Percentiles rank a stretch among this genome's conserved stretches.
Conservation (phyloP, 2,329 filamentous ascomycete genomes). For the Calonectria ilicicola region DNA sequence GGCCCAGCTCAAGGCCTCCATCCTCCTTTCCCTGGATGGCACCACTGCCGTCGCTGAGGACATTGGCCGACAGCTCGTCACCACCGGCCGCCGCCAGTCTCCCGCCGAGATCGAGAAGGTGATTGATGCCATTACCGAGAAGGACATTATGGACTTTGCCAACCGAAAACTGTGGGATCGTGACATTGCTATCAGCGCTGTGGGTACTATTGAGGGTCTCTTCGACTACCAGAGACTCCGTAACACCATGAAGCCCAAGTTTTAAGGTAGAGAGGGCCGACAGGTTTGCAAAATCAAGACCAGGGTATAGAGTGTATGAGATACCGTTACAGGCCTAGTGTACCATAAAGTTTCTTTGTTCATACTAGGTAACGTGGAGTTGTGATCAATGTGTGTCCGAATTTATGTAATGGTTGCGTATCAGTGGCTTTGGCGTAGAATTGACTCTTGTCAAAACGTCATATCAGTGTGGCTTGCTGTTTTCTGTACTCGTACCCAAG, state of each 20-base stretch:
- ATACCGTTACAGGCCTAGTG: constrained; percentile 65
- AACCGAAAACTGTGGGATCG: constrained; percentile 97
- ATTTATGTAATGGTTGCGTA: constrained; percentile 6
- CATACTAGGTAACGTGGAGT: constrained; percentile 48
- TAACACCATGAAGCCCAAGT: constrained; percentile 89
- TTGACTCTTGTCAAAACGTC: not conserved
- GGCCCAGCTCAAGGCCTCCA: constrained; percentile 98
- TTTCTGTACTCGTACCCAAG: too few species aligned
- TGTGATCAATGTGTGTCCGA: constrained; percentile 44
- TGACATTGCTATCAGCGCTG: constrained; percentile 92
- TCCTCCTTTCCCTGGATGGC: constrained; percentile 96
- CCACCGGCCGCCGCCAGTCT: constrained; percentile 90
- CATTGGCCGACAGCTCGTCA: constrained; percentile 98
- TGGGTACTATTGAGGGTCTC: constrained; percentile 90
- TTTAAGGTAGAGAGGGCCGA: constrained; percentile 53
- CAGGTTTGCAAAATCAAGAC: constrained; percentile 51
- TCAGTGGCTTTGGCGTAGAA: not conserved
- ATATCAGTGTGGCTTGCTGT: not conserved
- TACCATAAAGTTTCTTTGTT: constrained; percentile 64
- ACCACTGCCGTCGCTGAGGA: constrained; percentile 98
- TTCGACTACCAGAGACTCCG: constrained; percentile 84
- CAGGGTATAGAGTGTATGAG: constrained; percentile 68
- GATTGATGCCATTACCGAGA: constrained; percentile 89
- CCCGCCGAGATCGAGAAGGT: constrained; percentile 95
- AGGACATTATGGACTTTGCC: constrained; percentile 97